A percentile compares a stretch with the other conserved stretches of the same genome.
Conservation (phyloP, 345 rosid genomes). For the Iberis pinnata region DNA sequence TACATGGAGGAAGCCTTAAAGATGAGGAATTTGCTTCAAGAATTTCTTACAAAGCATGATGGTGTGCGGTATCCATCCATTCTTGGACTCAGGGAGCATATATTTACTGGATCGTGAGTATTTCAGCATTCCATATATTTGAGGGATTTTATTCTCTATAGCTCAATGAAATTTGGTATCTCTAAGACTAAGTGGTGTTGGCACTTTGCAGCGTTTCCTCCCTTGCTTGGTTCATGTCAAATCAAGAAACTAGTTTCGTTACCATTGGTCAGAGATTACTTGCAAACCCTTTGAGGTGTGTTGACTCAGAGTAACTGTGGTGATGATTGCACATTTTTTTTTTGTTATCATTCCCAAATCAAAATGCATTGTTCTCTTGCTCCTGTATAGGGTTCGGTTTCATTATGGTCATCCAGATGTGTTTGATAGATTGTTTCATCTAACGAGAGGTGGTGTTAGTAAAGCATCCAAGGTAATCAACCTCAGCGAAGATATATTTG, state of each 20-base stretch:
- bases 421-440: slow-evolving; percentile 95
- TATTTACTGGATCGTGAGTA: slow-evolving; percentile 93
- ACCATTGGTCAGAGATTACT: slow-evolving; percentile 95
- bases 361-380: slow-evolving; percentile 11
- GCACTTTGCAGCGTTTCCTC: slow-evolving; percentile 75
- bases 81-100: slow-evolving; percentile 97
- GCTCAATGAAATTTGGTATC: not conserved
- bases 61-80: slow-evolving; percentile 91
- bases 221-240: slow-evolving; percentile 99
- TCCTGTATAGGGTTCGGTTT: slow-evolving; percentile 76
- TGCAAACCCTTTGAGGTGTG: slow-evolving; percentile 83
- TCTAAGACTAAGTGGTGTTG: slow-evolving; percentile 18
- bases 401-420: slow-evolving; percentile 99
- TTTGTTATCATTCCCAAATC: not conserved
- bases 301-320: slow-evolving; percentile 8
- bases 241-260: slow-evolving; percentile 98
- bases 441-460: slow-evolving; percentile 96
- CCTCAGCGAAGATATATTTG: slow-evolving; percentile 97
- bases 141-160: not conserved
- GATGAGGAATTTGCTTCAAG: slow-evolving; percentile 94
- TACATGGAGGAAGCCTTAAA: slow-evolving; percentile 99
- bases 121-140: slow-evolving; percentile 8
- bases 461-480: slow-evolving; percentile 97
- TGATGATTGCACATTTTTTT: slow-evolving; percentile 12
- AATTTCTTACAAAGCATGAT: slow-evolving; percentile 89